These are phyloP conservation scores for Yamadazyma songkhlaensis DNA, from an alignment of 1,139 yeast genomes.

Conservation along the genomic window DNA sequence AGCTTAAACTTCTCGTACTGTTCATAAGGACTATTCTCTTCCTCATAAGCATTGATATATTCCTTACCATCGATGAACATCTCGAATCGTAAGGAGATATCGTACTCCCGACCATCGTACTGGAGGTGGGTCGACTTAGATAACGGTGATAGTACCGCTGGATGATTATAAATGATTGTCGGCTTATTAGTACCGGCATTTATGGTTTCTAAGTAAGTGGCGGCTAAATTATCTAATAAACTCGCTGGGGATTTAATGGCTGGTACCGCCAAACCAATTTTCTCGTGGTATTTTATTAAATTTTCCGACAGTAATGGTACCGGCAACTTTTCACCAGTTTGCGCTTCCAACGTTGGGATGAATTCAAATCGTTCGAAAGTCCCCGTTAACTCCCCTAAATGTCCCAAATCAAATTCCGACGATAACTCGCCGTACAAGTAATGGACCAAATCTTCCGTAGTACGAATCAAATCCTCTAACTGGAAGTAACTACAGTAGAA, in stretches of 20 bases:
- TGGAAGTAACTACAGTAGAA: conserved; percentile 95
- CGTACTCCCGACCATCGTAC: conserved; percentile 29
- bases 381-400: conserved; percentile 14
- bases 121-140: conserved; percentile 57
- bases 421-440: conserved; percentile 22
- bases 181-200: conserved; percentile 41
- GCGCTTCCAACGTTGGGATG: conserved; percentile 51
- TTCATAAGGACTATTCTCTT: conserved; percentile 80
- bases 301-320: conserved; percentile 30
- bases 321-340: conserved; percentile 44
- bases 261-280: conserved; percentile 37
- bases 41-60: conserved; percentile 92
- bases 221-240: conserved; percentile 65
- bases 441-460: conserved; percentile 60
- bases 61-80: conserved; percentile 78
- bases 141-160: conserved; percentile 80
- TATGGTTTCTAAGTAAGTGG: conserved; percentile 62
- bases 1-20: conserved; percentile 59
- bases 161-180: conserved; percentile 78
- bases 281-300: conserved; percentile 36
- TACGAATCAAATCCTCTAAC: conserved; percentile 71
- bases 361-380: conserved; percentile 50
- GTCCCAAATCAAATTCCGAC: conserved; percentile 12
- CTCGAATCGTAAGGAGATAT: conserved; percentile 74
- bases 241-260: conserved; percentile 47